Evolutionary conservation across 2,329 filamentous ascomycete genomes (phyloP).

Genomic region (Pyrenochaeta sp.): DNA sequence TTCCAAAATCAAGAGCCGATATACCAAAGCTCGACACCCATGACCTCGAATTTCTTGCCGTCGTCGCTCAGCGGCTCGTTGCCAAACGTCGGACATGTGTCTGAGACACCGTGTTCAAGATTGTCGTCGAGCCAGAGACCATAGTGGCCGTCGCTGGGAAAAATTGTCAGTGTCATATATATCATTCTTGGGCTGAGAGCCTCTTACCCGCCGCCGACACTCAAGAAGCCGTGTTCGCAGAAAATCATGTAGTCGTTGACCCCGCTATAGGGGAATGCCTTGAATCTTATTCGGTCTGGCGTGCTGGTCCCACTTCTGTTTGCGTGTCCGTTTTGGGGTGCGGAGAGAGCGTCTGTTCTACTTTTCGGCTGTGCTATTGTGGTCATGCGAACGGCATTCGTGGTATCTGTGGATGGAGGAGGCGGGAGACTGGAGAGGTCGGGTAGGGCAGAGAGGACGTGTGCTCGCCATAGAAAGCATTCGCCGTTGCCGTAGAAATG

Average conservation of each 20-base stretch:
- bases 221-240: constrained; percentile 84
- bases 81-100: constrained; percentile 87
- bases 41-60: constrained; percentile 86
- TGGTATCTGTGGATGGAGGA: constrained; percentile 72
- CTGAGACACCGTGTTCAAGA: constrained; percentile 83
- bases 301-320: constrained; percentile 60
- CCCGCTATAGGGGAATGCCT: constrained; percentile 94
- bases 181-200: not conserved
- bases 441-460: constrained; percentile 64
- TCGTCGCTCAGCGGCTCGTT: constrained; percentile 95
- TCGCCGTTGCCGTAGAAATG: constrained; percentile 97
- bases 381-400: constrained; percentile 67
- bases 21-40: constrained; percentile 94
- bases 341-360: constrained; percentile 34
- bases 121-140: constrained; percentile 92
- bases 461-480: constrained; percentile 89
- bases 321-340: constrained; percentile 20
- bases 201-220: constrained; percentile 78
- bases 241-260: constrained; percentile 97
- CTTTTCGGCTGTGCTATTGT: constrained; percentile 54
- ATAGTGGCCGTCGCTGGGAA: constrained; percentile 79
- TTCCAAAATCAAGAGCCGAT: constrained; percentile 62
- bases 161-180: constrained; percentile 7
- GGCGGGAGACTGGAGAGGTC: constrained; percentile 67
- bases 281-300: constrained; percentile 86